Conservation (phyloP, 192 early-diverging fungal species). For the Rhizophagus sp. region DNA sequence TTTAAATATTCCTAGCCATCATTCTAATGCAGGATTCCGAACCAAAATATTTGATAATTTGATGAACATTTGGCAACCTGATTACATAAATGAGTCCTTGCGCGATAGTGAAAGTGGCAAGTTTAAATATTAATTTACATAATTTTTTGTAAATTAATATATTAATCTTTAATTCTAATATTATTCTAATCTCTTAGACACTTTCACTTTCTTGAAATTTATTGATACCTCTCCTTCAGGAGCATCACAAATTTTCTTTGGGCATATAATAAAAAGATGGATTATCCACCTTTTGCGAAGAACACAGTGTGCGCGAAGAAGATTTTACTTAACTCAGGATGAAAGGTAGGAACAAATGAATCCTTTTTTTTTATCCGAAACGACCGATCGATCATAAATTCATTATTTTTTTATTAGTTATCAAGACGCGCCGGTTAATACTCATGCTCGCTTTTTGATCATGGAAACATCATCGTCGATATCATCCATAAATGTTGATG, state of each 20-base stretch:
- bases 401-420: not conserved
- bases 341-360: conserved; percentile 4
- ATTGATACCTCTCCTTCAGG: conserved; percentile 49
- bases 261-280: conserved; percentile 44
- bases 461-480: conserved; percentile 30
- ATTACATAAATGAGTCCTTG: conserved; percentile 55
- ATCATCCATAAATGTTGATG: conserved; percentile 29
- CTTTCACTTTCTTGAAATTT: conserved; percentile 62
- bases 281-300: conserved; percentile 39
- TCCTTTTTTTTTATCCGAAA: not conserved
- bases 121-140: not conserved
- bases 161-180: not conserved
- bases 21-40: conserved; percentile 45
- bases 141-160: not conserved
- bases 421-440: conserved; percentile 37
- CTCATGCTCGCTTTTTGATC: conserved; percentile 49
- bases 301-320: conserved; percentile 35
- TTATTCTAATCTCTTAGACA: conserved; percentile 33
- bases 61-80: conserved; percentile 60
- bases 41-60: conserved; percentile 48
- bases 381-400: not conserved
- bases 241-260: conserved; percentile 42
- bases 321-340: conserved; percentile 33
- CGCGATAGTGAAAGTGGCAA: conserved; percentile 35
- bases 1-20: conserved; percentile 42